Percentiles rank a stretch among this genome's conserved stretches.
Conservation (phyloP, 2,329 filamentous ascomycete species). For the Xylariales sp. region DNA sequence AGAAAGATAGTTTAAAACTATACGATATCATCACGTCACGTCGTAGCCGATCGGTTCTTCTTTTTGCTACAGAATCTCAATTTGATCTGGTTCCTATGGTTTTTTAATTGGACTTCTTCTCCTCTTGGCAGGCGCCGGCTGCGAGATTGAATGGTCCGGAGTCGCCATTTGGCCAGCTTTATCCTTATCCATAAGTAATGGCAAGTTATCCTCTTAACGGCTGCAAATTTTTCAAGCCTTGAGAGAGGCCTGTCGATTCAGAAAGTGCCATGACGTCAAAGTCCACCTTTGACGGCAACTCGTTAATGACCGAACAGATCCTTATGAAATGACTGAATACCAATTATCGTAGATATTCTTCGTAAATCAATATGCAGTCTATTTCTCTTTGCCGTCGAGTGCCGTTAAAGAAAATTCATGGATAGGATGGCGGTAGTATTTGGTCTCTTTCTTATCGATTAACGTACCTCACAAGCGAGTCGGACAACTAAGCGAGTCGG, state of each 20-base stretch:
- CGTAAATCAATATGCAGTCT: conserved; percentile 31
- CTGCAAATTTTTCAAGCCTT: background rate
- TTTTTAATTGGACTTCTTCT: conserved; percentile 4
- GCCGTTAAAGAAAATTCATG: conserved; percentile 26
- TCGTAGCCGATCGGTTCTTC: no score
- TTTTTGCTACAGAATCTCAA: no score
- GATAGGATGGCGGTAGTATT: conserved; percentile 35
- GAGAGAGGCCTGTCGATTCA: conserved; percentile 3
- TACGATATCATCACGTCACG: no score
- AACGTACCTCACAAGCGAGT: no score
- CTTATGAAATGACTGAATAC: conserved; percentile 31
- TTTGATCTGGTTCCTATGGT: no score
- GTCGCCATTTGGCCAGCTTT: conserved; percentile 1
- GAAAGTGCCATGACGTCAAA: conserved; percentile 10
- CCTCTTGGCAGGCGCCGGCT: conserved; percentile 5
- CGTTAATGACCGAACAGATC: conserved; percentile 32
- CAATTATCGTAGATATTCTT: conserved; percentile 32
- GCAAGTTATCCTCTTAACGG: background rate
- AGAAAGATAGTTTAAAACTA: no score
- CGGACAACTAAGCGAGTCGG: no score
- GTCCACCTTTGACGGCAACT: conserved; percentile 18
- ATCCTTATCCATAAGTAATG: background rate
- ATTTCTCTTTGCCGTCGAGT: conserved; percentile 29
- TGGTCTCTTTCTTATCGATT: conserved; percentile 28
- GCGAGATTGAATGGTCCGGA: background rate